Evolutionary conservation across 2,329 filamentous ascomycete species (phyloP), one percentile per base, ranked within the genome.

Genomic region (Colletotrichum limetticola): DNA sequence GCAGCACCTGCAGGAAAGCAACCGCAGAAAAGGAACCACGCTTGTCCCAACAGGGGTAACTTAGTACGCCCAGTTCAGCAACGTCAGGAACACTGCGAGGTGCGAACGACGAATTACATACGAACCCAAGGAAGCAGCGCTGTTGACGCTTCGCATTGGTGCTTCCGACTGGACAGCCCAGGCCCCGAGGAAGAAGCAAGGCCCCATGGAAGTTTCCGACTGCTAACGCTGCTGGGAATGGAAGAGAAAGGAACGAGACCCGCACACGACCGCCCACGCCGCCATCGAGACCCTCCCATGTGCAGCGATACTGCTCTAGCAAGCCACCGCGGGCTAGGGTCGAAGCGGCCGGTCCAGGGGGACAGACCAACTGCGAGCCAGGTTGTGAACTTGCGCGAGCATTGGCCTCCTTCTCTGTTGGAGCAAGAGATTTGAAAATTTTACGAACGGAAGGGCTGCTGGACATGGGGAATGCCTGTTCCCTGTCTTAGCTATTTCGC

Each of bases 381-480:
- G 68, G 57, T 60, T 57, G 16, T 35, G 52, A 61, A 14, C 24
- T 56, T 56, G 57, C 56, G 24, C 64, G 60, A 32, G 66, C 59
- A 53, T 46, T 63, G 30, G 30, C 22, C 49, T 46, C 37, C 66
- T 49, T 46, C 46, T 53, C 16, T 32, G 60, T 55, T 49, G 55
- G 42, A 56, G 60, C 60, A 55, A 64, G 69, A 68, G 66, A 72
- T 64, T 68, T 61, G 69, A 72, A 68, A 64, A 72, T 65, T 72
- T 74, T 60, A 72, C 64, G 46, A 65, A 65, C 59, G 42, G 30
- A 37, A 56, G 65, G 46, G 61, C 53, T 68, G 69, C 53, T 42
- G 58, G 72, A 69, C 56, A 74, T 74, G 72, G 64, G 52, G 59
- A 62, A 74, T 72, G 64, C 68, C 56, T 74, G 72, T 68, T 28